Conservation (phyloP, 2,329 filamentous ascomycete genomes). For the Fusarium fracticaudum region DNA sequence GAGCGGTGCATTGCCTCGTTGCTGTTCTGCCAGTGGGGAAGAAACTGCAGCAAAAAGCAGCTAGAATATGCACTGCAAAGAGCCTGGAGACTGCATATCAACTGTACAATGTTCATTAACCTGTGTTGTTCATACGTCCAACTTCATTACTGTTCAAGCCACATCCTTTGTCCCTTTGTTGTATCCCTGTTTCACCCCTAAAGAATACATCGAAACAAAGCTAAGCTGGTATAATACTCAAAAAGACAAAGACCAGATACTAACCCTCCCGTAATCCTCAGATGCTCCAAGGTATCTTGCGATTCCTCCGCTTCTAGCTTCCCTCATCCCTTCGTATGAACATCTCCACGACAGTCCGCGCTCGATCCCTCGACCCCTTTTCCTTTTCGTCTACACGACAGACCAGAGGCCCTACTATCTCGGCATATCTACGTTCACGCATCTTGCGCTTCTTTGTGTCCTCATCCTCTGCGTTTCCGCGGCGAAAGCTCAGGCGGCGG, state of each 20-base stretch:
- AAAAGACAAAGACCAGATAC: conserved; percentile 16
- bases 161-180: conserved; percentile 1
- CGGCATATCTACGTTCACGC: conserved; percentile 70
- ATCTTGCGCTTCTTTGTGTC: conserved; percentile 59
- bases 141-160: neutral
- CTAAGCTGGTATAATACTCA: conserved; percentile 17
- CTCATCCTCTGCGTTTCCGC: conserved; percentile 44
- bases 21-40: neutral
- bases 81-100: neutral
- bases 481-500: conserved; percentile 59
- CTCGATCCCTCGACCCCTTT: conserved; percentile 69
- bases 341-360: conserved; percentile 73
- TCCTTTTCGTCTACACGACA: conserved; percentile 68
- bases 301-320: conserved; percentile 42
- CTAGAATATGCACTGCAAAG: neutral
- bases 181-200: neutral
- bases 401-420: conserved; percentile 70
- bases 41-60: neutral
- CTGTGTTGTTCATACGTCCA: neutral
- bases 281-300: conserved; percentile 25
- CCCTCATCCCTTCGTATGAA: conserved; percentile 60
- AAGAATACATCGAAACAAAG: conserved; percentile 15
- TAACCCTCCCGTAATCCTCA: conserved; percentile 15
- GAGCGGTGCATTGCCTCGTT: neutral
- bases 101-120: neutral